These are phyloP conservation scores for Colletotrichum falcatum DNA, from an alignment of 2,329 filamentous ascomycete species.

Conservation along the genomic window DNA sequence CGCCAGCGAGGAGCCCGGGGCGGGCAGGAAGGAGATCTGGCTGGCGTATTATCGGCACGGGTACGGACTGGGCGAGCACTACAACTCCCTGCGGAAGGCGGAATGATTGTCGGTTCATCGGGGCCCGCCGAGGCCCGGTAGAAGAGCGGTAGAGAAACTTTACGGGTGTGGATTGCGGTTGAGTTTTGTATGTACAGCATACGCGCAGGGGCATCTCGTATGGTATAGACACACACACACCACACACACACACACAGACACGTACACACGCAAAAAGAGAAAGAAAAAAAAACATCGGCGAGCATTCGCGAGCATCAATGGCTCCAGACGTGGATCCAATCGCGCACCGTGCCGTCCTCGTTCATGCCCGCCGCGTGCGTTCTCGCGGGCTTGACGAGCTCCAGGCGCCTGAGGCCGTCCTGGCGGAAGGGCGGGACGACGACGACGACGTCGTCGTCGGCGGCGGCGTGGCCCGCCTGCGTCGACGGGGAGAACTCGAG, in stretches of 20 bases:
- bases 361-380: slow-evolving; percentile 62
- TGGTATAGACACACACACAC: neutral
- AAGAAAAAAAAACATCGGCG: neutral
- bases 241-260: neutral
- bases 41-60: slow-evolving; percentile 95
- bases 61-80: slow-evolving; percentile 95
- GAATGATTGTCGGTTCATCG: slow-evolving; percentile 20
- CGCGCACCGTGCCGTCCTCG: slow-evolving; percentile 59
- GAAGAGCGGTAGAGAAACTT: neutral
- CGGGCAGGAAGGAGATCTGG: slow-evolving; percentile 71
- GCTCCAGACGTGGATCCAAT: slow-evolving; percentile 68
- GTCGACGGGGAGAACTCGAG: slow-evolving; percentile 63
- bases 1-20: neutral
- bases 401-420: slow-evolving; percentile 57
- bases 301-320: slow-evolving; percentile 41
- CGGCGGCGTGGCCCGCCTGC: slow-evolving; percentile 42
- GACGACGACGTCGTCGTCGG: slow-evolving; percentile 55
- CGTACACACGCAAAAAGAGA: neutral
- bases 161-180: neutral
- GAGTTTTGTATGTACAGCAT: neutral
- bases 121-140: neutral
- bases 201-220: neutral
- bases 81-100: slow-evolving; percentile 82
- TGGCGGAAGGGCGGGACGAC: slow-evolving; percentile 57
- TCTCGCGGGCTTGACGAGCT: slow-evolving; percentile 62